These are phyloP conservation scores for Sarocladium strictum DNA, from an alignment of 2,329 filamentous ascomycete genomes.

Conservation along the genomic window DNA sequence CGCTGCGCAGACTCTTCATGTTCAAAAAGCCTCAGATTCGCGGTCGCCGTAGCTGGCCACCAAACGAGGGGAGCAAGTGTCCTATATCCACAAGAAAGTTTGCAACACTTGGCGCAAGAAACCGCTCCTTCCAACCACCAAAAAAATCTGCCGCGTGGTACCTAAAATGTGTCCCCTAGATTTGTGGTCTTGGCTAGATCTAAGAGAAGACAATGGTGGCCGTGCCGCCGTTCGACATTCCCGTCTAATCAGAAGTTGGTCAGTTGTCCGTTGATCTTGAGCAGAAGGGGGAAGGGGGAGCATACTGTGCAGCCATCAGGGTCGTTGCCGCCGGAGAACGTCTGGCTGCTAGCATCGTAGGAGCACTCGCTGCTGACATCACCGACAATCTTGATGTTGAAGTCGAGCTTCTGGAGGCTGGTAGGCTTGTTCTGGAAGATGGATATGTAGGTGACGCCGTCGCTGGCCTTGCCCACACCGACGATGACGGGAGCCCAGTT, in stretches of 20 bases:
- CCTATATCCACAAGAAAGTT: constrained; percentile 14
- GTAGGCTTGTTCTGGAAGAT: constrained; percentile 82
- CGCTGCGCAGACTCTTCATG: too few species aligned
- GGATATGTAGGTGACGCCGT: constrained; percentile 69
- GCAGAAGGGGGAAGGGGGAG: constrained; percentile 16
- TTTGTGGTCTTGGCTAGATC: constrained; percentile 14
- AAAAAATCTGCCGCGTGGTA: constrained; percentile 10
- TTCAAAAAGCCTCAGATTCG: neutral
- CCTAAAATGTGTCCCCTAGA: too few species aligned
- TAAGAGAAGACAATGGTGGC: constrained; percentile 40
- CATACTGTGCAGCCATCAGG: constrained; percentile 74
- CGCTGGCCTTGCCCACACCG: constrained; percentile 64
- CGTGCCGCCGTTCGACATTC: constrained; percentile 32
- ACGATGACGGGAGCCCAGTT: constrained; percentile 88
- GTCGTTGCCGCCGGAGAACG: constrained; percentile 47
- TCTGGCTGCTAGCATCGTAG: constrained; percentile 49
- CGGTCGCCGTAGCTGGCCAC: neutral
- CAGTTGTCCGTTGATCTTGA: neutral
- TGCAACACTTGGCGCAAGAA: constrained; percentile 8
- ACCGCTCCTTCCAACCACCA: constrained; percentile 17
- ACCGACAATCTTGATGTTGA: constrained; percentile 71
- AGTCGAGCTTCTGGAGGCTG: constrained; percentile 57
- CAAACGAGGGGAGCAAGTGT: neutral
- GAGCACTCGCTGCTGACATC: constrained; percentile 56
- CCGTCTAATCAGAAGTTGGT: constrained; percentile 29